Percentiles rank a stretch among this genome's conserved stretches.
Evolutionary conservation across 495 filamentous ascomycete genomes (phyloP).

Genomic region (Articulospora tetracladia): DNA sequence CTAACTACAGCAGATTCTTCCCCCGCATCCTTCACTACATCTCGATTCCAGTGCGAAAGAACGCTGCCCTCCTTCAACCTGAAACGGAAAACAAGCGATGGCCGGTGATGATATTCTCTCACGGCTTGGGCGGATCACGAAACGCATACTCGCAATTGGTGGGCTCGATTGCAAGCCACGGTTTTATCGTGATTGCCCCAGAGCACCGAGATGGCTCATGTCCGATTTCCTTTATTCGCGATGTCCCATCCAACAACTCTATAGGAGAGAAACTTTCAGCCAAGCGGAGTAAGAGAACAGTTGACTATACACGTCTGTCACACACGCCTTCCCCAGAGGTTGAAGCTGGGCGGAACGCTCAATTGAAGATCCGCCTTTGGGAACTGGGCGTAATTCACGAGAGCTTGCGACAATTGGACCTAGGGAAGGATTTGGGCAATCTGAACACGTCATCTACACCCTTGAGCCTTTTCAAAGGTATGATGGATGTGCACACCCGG

Average conservation of each 20-base stretch:
- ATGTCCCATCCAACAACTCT: constrained; percentile 32
- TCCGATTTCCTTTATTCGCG: constrained; percentile 58
- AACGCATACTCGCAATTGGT: constrained; percentile 72
- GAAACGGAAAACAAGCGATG: constrained; percentile 41
- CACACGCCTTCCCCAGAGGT: constrained; percentile 54
- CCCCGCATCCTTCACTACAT: constrained; percentile 66
- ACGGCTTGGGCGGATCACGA: constrained; percentile 69
- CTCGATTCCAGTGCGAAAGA: constrained; percentile 49
- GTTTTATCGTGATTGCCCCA: constrained; percentile 68
- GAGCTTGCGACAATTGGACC: constrained; percentile 58
- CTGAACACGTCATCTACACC: constrained; percentile 42
- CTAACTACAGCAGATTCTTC: constrained; percentile 39
- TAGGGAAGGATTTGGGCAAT: constrained; percentile 39
- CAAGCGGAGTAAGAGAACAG: constrained; percentile 28
- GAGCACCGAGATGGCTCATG: constrained; percentile 75
- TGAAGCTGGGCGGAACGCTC: constrained; percentile 54
- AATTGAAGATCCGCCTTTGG: constrained; percentile 68
- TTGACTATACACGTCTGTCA: constrained; percentile 44
- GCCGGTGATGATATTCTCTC: constrained; percentile 78
- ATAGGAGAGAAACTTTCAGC: constrained; percentile 29
- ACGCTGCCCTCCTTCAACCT: constrained; percentile 37
- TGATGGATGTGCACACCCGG: constrained; percentile 64
- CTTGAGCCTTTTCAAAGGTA: constrained; percentile 46
- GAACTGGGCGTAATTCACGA: constrained; percentile 63
- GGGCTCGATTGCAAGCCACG: constrained; percentile 69